Percentiles rank a stretch among this genome's conserved stretches.
Evolutionary conservation across 2,329 filamentous ascomycete genomes (phyloP).

Genomic region (Colletotrichum horii): DNA sequence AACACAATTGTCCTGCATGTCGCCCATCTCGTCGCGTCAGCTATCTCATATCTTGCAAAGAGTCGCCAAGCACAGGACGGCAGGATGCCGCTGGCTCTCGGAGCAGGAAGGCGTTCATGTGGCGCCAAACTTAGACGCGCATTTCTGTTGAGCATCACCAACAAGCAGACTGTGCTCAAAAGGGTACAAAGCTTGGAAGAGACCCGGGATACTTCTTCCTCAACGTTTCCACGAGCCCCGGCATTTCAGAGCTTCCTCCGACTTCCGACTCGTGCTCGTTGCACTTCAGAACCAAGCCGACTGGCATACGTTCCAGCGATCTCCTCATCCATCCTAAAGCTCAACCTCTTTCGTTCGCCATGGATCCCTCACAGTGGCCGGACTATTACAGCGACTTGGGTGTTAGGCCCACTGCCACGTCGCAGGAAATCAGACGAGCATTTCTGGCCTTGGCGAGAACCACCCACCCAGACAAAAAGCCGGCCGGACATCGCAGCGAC

Average conservation of each 20-base stretch:
- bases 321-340: neutral
- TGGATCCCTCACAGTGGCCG: neutral
- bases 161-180: no score
- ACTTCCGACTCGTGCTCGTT: fast-evolving
- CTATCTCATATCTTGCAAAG: no score
- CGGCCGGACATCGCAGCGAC: neutral
- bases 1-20: no score
- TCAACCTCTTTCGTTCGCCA: fast-evolving
- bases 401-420: neutral
- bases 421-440: neutral
- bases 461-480: neutral
- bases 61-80: no score
- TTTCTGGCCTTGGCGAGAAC: neutral
- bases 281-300: neutral
- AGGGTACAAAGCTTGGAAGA: no score
- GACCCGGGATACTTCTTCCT: no score
- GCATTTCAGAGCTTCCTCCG: neutral
- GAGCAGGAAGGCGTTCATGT: no score
- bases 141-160: no score
- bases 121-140: no score
- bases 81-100: no score
- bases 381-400: neutral
- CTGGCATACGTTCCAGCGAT: no score
- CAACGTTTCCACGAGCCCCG: fast-evolving
- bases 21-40: no score